Conservation (phyloP, 139 green algal species). For the Chlorella sp. region DNA sequence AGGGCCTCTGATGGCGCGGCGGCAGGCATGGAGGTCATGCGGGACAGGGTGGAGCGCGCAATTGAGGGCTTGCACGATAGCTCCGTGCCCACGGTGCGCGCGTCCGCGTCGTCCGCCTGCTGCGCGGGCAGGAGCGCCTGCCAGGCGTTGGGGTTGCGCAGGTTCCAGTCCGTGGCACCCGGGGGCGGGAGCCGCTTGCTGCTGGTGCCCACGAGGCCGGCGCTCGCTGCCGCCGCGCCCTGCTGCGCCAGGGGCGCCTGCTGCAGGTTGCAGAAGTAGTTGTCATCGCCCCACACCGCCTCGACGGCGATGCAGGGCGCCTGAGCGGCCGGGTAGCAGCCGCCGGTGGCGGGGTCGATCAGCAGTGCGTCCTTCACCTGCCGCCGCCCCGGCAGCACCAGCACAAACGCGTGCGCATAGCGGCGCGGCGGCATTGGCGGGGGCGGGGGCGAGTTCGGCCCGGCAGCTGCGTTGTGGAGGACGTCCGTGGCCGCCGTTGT, state of each 20-base stretch:
- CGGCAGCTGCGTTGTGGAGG: no score
- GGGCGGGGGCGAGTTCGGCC: no score
- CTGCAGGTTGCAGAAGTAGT: conserved; percentile 57
- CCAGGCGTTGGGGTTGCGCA: conserved; percentile 25
- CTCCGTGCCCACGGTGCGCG: background rate
- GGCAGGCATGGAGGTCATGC: no score
- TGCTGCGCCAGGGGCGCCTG: conserved; percentile 42
- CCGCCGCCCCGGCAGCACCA: conserved; percentile 70
- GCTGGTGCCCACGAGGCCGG: background rate
- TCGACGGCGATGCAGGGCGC: conserved; percentile 80
- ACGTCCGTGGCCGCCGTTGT: no score
- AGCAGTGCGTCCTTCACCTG: conserved; percentile 66
- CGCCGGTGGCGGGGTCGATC: conserved; percentile 73
- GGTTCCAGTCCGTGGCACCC: conserved; percentile 31
- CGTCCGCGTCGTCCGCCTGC: background rate
- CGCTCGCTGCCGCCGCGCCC: background rate
- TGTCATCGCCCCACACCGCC: conserved; percentile 70
- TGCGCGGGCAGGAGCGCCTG: background rate
- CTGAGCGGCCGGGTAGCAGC: conserved; percentile 41
- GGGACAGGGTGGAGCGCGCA: background rate
- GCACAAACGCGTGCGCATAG: conserved; percentile 79
- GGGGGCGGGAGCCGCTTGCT: conserved; percentile 18
- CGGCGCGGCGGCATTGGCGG: background rate
- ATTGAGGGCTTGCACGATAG: background rate
- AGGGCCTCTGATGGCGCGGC: no score